Evolutionary conservation across 805 yeast genomes (phyloP).

Genomic region (Hanseniaspora taiwanica): DNA sequence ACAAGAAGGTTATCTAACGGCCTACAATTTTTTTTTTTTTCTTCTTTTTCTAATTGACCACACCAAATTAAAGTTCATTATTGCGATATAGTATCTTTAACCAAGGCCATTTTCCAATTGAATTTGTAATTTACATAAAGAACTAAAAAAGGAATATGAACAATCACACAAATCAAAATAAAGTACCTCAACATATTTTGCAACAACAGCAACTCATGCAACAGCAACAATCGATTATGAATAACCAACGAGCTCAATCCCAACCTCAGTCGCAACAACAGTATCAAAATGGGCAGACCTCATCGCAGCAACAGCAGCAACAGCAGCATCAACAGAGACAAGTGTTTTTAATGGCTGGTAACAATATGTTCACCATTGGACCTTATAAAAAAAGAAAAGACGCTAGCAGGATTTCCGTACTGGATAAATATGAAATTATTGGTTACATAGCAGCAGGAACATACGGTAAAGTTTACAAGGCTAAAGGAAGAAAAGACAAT

Average conservation of each 20-base stretch:
- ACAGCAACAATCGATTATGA: not conserved
- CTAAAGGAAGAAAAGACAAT: slow-evolving; percentile 33
- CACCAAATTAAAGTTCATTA: too few species aligned
- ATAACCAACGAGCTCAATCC: too few species aligned
- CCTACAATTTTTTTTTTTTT: too few species aligned
- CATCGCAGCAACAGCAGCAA: not conserved
- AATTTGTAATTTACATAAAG: slow-evolving; percentile 62
- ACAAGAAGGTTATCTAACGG: too few species aligned
- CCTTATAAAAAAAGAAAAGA: slow-evolving; percentile 57
- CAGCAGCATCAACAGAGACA: slow-evolving; percentile 16
- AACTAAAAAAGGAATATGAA: slow-evolving; percentile 12
- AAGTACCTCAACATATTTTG: slow-evolving; percentile 8
- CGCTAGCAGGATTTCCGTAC: slow-evolving; percentile 51
- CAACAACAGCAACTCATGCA: slow-evolving; percentile 4
- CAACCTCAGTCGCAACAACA: not conserved
- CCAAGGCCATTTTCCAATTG: too few species aligned
- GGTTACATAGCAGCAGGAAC: slow-evolving; percentile 99
- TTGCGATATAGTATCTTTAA: too few species aligned
- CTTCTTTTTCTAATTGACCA: too few species aligned
- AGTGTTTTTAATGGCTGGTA: slow-evolving; percentile 42
- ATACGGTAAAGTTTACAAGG: slow-evolving; percentile 94
- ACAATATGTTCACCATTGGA: slow-evolving; percentile 38
- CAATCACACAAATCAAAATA: slow-evolving; percentile 12
- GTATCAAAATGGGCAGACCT: not conserved
- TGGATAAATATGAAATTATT: slow-evolving; percentile 73